Conservation (phyloP, 1,284 basidiomycete genomes). For the Austroboletus olivaceoglutinosus region DNA sequence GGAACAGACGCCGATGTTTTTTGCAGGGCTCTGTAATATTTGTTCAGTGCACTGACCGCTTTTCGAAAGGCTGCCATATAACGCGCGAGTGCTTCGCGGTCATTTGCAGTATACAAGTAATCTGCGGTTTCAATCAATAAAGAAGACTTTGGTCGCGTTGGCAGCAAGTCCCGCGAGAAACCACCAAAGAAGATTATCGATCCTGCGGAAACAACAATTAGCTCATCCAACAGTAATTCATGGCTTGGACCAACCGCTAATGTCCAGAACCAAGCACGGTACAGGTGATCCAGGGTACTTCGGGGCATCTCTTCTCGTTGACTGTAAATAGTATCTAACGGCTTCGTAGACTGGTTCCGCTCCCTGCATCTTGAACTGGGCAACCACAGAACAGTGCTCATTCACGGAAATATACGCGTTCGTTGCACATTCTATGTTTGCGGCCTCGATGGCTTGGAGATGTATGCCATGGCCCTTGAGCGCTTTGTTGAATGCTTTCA, state of each 20-base stretch:
- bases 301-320: background rate
- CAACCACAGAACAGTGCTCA: background rate
- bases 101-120: too few relatives aligned
- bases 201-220: background rate
- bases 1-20: background rate
- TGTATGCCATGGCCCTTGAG: background rate
- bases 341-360: background rate
- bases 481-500: background rate
- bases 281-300: background rate
- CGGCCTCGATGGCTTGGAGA: background rate
- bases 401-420: background rate
- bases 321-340: background rate
- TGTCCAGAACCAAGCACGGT: background rate
- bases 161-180: conserved; percentile 4
- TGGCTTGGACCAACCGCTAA: background rate
- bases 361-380: background rate
- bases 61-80: conserved; percentile 7
- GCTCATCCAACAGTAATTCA: background rate
- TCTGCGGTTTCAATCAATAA: too few relatives aligned
- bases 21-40: background rate
- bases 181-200: background rate
- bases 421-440: background rate
- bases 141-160: background rate
- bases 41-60: background rate
- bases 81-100: too few relatives aligned